Evolutionary conservation across 2,329 filamentous ascomycete genomes (phyloP), one percentile per base, ranked within the genome.

Genomic region (Apiospora pterosperma): DNA sequence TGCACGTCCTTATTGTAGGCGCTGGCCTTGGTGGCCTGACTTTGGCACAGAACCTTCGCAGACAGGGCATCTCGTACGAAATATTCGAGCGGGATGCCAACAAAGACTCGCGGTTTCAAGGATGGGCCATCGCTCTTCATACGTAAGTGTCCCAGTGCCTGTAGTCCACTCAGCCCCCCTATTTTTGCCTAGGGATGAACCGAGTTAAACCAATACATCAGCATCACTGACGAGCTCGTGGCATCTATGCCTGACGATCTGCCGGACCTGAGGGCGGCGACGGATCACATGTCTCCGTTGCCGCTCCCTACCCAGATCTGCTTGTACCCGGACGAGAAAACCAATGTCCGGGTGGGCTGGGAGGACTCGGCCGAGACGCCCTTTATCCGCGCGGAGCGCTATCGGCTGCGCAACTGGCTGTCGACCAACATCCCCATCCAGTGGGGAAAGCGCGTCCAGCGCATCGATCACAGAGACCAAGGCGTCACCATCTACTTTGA

Each of bases 391-490:
- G 67, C 70, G 3, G 69, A 74, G 60, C 68, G 73, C 14, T 59
- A 65, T 5, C 63, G 64, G 12, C 63, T 74, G 10, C 68, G 73
- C 12, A 44, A 69, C 21, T 74, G 72, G 72, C 70, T 74, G 8
- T 64, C 69, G 3, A 73, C 69, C 0, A 19, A 67, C 19, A 68
- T 74, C n/a, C 65, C 68, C 12, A 67, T 75, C 34, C 72, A 71
- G 14, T 74, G 71, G 70, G 65, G 66, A 25, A 74, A 73, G 63
- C 66, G 48, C 12, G 63, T 68, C 14, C 11, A 41, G 12, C 59
- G 42, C 11, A 64, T 74, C 11, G 68, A 73, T n/a, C 64, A 71
- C 3, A 44, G 44, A 3, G 63, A 64, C 6, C 42, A 65, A 2
- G 38, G 48, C 25, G 67, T 75, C 19, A 66, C 61, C 25, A 62